Evolutionary conservation across 371 early-diverging fungal species (phyloP).

Genomic region (Mucor sp.): DNA sequence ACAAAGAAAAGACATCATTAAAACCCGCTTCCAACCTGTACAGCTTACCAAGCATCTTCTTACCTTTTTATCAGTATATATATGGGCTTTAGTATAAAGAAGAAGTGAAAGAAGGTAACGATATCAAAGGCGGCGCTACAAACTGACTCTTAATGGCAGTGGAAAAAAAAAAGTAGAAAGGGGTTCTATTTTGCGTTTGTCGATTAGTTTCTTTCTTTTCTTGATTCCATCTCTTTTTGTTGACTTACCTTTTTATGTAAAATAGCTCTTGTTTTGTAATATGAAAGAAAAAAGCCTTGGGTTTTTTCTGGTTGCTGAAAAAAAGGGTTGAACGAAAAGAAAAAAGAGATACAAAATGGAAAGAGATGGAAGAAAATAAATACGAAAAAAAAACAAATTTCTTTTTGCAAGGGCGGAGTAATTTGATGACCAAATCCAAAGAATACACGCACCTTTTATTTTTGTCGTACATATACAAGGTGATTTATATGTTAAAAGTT

Average conservation of each 20-base stretch:
- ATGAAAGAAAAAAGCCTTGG: background rate
- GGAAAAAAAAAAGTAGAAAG: background rate
- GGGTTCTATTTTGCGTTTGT: conserved; percentile 8
- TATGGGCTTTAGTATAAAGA: background rate
- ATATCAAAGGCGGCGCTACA: conserved; percentile 26
- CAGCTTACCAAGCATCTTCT: background rate
- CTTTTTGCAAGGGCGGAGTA: conserved; percentile 1
- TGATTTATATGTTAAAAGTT: background rate
- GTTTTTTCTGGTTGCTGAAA: background rate
- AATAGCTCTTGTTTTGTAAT: background rate
- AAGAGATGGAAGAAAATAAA: conserved; percentile 3
- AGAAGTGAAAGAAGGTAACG: background rate
- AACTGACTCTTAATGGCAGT: conserved; percentile 20
- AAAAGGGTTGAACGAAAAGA: background rate
- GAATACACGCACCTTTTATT: conserved; percentile 3
- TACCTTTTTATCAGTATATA: background rate
- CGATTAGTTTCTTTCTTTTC: conserved; percentile 8
- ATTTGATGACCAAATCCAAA: conserved; percentile 4
- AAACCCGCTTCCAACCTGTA: background rate
- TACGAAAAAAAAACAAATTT: conserved; percentile 2
- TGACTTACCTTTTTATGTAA: background rate
- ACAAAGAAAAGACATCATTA: background rate
- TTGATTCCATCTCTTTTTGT: background rate
- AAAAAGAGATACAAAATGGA: background rate
- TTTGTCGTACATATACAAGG: conserved; percentile 2